Evolutionary conservation across 1,139 yeast genomes (phyloP).

Genomic region (Wickerhamiella pararugosa): DNA sequence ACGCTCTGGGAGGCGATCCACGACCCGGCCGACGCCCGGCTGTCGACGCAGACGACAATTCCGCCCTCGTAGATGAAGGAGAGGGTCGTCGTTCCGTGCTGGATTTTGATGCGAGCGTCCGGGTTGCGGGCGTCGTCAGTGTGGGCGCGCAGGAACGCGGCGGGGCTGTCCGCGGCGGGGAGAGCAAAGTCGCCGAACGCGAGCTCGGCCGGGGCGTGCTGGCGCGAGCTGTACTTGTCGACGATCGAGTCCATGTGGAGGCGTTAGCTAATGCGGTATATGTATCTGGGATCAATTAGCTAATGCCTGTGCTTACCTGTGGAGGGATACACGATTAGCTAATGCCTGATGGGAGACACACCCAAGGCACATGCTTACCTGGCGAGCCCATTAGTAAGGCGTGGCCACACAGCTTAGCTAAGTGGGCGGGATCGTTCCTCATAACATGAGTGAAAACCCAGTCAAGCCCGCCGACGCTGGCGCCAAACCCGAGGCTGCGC

Average conservation of each 20-base stretch:
- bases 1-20: constrained; percentile 99
- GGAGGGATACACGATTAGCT: too few species aligned
- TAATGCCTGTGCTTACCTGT: too few species aligned
- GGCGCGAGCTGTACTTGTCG: too few species aligned
- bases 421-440: too few species aligned
- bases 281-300: too few species aligned
- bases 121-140: constrained; percentile 89
- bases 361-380: too few species aligned
- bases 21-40: constrained; percentile 96
- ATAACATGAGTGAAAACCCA: constrained; percentile 5
- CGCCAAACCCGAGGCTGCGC: constrained; percentile 7
- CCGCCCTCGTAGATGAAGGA: constrained; percentile 96
- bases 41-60: constrained; percentile 90
- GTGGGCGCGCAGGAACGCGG: constrained; percentile 94
- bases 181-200: constrained; percentile 11
- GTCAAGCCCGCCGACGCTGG: constrained; percentile 8
- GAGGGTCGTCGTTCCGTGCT: constrained; percentile 96
- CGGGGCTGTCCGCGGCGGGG: constrained; percentile 36
- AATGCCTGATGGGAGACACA: too few species aligned
- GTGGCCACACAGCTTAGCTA: too few species aligned
- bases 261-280: too few species aligned
- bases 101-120: constrained; percentile 87
- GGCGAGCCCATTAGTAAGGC: too few species aligned
- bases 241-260: too few species aligned
- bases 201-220: background rate